Evolutionary conservation across 2,329 filamentous ascomycete species (phyloP).

Genomic region (Aspergillus sojae): DNA sequence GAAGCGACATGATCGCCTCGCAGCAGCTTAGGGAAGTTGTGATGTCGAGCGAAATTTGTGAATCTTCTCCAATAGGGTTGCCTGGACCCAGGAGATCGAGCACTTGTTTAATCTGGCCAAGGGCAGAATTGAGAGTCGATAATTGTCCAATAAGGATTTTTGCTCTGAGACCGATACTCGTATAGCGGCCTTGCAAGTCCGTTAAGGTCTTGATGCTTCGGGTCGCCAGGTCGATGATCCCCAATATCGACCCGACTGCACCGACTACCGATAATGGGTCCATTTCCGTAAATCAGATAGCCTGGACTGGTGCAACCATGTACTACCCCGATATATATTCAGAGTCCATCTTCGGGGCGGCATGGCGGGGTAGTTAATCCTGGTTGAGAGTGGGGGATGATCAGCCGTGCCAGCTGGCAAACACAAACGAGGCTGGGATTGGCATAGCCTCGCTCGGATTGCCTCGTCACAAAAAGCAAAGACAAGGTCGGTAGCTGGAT

Average conservation of each 20-base stretch:
- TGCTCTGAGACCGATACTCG: background rate
- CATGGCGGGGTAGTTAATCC: background rate
- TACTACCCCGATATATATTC: background rate
- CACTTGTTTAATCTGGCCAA: background rate
- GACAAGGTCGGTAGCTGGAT: background rate
- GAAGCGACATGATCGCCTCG: background rate
- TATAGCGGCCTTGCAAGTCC: background rate
- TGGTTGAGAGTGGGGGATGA: background rate
- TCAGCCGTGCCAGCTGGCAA: background rate
- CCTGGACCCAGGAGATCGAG: background rate
- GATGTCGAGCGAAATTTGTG: background rate
- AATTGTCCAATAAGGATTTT: background rate
- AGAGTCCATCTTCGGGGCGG: background rate
- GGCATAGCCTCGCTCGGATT: background rate
- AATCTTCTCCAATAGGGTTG: background rate
- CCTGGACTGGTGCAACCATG: background rate
- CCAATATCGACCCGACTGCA: background rate
- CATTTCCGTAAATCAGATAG: background rate
- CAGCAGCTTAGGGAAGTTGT: background rate
- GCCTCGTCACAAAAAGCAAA: background rate
- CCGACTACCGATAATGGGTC: background rate
- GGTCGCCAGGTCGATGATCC: background rate
- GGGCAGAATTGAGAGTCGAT: background rate
- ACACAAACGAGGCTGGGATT: background rate
- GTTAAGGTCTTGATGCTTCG: background rate